Conservation (phyloP, 129 eudicot species). For the Calendula officinalis region DNA sequence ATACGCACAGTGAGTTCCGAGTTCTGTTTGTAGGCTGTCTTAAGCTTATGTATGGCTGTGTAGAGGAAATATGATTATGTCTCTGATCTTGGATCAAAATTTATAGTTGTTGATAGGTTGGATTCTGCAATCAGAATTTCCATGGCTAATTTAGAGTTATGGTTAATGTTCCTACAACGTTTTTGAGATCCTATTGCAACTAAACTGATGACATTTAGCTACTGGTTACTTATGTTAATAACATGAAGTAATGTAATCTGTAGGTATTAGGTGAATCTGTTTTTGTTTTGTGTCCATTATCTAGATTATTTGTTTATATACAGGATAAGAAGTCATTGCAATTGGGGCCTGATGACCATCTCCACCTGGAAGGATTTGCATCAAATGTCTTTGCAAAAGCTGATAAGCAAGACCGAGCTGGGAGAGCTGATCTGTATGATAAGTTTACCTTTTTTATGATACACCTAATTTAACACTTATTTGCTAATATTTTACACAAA, state of each 20-base stretch:
- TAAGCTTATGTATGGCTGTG: constrained; percentile 5
- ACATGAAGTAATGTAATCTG: no score
- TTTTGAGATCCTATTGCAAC: no score
- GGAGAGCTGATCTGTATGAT: constrained; percentile 84
- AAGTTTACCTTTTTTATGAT: constrained; percentile 15
- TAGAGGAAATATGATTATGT: not conserved
- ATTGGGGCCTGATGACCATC: constrained; percentile 81
- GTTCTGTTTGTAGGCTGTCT: constrained; percentile 13
- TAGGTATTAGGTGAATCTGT: constrained; percentile 1
- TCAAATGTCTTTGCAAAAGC: constrained; percentile 87
- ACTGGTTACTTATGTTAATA: not conserved
- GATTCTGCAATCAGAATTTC: not conserved
- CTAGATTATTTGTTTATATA: constrained; percentile 9
- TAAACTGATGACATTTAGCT: no score
- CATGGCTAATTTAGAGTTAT: no score
- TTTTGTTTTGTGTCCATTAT: not conserved
- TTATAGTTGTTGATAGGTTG: not conserved
- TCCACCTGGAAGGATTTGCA: constrained; percentile 91
- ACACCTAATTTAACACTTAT: not conserved
- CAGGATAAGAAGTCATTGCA: constrained; percentile 82
- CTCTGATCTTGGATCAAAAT: not conserved
- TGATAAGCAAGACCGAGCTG: constrained; percentile 95
- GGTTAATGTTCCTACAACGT: no score
- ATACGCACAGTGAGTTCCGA: not conserved
- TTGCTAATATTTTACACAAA: not conserved